Base-by-base conservation (phyloP, 2,329 filamentous ascomycete species). In the Exophiala sp. region DNA sequence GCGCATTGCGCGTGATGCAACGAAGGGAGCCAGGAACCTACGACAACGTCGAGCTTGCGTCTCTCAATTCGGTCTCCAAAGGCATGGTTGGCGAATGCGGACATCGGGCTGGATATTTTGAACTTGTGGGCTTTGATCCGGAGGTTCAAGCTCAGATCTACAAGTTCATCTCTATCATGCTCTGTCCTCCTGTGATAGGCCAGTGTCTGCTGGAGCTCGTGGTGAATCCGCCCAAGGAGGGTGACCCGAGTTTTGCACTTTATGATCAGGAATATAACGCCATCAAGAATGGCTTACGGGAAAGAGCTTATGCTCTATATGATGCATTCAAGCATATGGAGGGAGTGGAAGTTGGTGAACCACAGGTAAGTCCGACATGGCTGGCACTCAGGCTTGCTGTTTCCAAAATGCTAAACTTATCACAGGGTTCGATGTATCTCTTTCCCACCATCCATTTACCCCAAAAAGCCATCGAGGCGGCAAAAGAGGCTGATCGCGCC, bases 21-120 rank as follows among this genome's bases (percentile, higher is more conserved):
- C 76, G 84, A 68, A 72, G 84, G 65, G 70, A 76, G 38, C 80
- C 85, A 1, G 86, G 82, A 63, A 83, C 82, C 67, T 97, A 88
- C 72, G 86, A 95, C 70, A 68, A 80, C 60, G 75, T 98, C 53
- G 90, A 97, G 74, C 81, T 98, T 50, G 91, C 85, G 42, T 95
- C 88, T 45, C 77, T 98, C 59, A 91, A 98, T 77, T 91, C 85
- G 63, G 79, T 94, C 48, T 95, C 88, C 66, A 98, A 98, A 80
- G 93, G 93, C 63, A 97, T 98, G 90, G 87, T 96, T 7, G 93
- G 93, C 65, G 93, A 98, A 75, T 98, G 93, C 68, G 93, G 93
- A 45, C 93, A 98, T 75, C 87, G 93, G 58, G 93, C 91, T 61
- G 93, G 93, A 47, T 98, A 95, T 78, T 97, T 97, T 66, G 93